Evolutionary conservation across 2,329 filamentous ascomycete species (phyloP), one percentile per base, ranked within the genome.

Genomic region (Hirsutella thompsonii): DNA sequence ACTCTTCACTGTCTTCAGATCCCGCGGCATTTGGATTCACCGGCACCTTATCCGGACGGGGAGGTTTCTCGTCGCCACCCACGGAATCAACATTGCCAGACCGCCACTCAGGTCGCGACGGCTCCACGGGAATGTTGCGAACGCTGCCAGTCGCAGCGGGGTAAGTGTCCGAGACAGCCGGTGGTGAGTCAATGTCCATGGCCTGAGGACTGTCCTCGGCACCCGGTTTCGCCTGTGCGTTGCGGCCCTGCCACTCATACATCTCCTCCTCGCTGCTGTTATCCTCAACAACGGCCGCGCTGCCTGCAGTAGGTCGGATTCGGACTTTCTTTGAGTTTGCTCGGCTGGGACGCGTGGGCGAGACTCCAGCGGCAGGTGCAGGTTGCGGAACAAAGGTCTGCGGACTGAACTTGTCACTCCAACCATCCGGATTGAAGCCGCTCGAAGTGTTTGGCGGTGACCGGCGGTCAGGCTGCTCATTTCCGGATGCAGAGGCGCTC

Each of bases 181-280:
- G 57, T 39, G 74, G 72, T 4, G 71, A 67, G 49, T 81, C 77
- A 39, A 81, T 79, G 47, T 81, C 77, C 77, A 81, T 81, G 13
- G 76, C 74, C 43, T 70, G 73, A 3, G 74, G 71, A 46, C 70
- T 76, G 29, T 64, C 64, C 10, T 56, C 54, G 18, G 48, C 46
- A 5, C 46, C 42, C 3, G 55, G 50, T 20, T 54, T 53, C 11
- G 50, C 43, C 29, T 58, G 54, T 5, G 53, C 46, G 37, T 61
- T 60, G 42, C 60, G 53, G 36, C 59, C 58, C 32, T 53, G 45
- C 59, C 60, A 56, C 32, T 60, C 46, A 6, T 56, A 51, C 5
- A 46, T 49, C 41, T 61, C 65, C 35, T 67, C 67, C 5, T 66
- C 65, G 32, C 63, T 69, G 40, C 63, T 69, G 38, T 64, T 66